Conservation (phyloP, 306 rosid species). For the Canavalia gladiata region DNA sequence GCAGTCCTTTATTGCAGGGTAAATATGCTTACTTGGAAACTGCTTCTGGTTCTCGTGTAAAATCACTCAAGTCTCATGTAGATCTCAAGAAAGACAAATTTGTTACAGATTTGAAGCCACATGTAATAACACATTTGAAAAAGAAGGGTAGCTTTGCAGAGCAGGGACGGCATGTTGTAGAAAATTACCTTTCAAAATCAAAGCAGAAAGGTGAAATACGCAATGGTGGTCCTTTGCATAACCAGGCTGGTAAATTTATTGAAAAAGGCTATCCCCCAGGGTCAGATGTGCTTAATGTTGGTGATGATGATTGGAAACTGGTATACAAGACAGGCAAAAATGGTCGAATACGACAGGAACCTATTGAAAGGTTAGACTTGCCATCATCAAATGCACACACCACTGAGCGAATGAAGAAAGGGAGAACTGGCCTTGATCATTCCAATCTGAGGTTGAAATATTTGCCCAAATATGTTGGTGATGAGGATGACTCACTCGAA, state of each 20-base stretch:
- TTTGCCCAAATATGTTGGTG: constrained; percentile 59
- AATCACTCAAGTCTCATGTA: constrained; percentile 61
- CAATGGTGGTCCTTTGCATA: constrained; percentile 60
- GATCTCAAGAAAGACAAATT: constrained; percentile 70
- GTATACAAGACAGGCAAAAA: constrained; percentile 61
- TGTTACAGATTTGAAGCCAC: constrained; percentile 62
- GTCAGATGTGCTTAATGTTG: constrained; percentile 62
- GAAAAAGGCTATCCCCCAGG: constrained; percentile 64
- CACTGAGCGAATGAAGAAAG: constrained; percentile 68
- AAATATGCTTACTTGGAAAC: constrained; percentile 73
- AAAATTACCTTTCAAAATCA: constrained; percentile 64
- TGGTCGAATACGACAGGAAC: constrained; percentile 59
- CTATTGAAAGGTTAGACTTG: constrained; percentile 58
- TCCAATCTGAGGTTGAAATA: constrained; percentile 56
- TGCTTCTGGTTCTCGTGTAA: constrained; percentile 67
- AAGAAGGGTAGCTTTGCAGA: constrained; percentile 63
- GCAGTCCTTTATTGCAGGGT: constrained; percentile 77
- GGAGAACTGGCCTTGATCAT: constrained; percentile 56
- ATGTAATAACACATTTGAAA: constrained; percentile 56
- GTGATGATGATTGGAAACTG: constrained; percentile 60
- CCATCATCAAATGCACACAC: constrained; percentile 56
- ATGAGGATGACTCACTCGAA: constrained; percentile 67
- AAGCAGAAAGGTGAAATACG: constrained; percentile 78
- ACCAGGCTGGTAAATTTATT: constrained; percentile 55
- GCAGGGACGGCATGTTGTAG: constrained; percentile 60